These are phyloP conservation scores for Halenospora varia DNA, from an alignment of 495 filamentous ascomycete genomes.

Conservation along the genomic window DNA sequence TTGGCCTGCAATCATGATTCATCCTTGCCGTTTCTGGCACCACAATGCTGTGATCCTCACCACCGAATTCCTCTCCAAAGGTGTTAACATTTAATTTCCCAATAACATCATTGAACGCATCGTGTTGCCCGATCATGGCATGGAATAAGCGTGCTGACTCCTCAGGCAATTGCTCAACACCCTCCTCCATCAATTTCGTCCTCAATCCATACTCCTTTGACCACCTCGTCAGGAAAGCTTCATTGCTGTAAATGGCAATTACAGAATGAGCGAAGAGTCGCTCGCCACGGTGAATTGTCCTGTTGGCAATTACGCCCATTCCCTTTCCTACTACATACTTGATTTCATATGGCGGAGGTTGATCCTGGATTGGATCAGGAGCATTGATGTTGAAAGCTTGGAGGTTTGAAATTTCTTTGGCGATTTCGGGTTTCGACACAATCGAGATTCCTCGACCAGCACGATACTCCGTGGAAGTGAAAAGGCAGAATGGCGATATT, in stretches of 20 bases:
- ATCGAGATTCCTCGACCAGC: slow-evolving; percentile 15
- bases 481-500: slow-evolving; percentile 12
- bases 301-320: slow-evolving; percentile 13
- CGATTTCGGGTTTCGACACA: slow-evolving; percentile 13
- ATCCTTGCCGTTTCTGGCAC: slow-evolving; percentile 21
- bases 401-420: background rate
- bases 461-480: slow-evolving; percentile 9
- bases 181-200: slow-evolving; percentile 2
- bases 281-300: slow-evolving; percentile 9
- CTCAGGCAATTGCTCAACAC: slow-evolving; percentile 13
- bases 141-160: background rate
- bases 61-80: slow-evolving; percentile 15
- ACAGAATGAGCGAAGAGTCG: slow-evolving; percentile 9
- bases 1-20: slow-evolving; percentile 22
- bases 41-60: slow-evolving; percentile 16
- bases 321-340: slow-evolving; percentile 9
- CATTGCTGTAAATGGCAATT: slow-evolving; percentile 11
- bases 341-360: slow-evolving; percentile 4
- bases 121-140: slow-evolving; percentile 14
- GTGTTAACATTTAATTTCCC: slow-evolving; percentile 18
- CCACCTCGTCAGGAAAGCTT: slow-evolving; percentile 9
- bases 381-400: too few relatives aligned
- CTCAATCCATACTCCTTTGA: background rate
- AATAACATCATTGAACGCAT: slow-evolving; percentile 9
- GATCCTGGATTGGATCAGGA: too few relatives aligned